Evolutionary conservation across 495 filamentous ascomycete species (phyloP).

Genomic region (Trichoderma virens): DNA sequence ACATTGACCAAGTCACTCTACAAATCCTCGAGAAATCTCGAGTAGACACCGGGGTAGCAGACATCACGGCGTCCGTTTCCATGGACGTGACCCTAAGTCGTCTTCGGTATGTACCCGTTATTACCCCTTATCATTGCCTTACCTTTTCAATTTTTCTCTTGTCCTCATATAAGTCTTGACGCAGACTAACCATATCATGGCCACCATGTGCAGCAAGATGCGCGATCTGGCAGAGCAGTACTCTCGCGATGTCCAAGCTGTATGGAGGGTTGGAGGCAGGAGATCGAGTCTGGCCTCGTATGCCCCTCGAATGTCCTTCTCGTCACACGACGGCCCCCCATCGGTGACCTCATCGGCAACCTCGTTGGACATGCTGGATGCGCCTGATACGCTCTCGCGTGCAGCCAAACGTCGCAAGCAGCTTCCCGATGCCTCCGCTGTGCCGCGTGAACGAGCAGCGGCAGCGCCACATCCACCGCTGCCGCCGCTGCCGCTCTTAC

Average conservation of each 20-base stretch:
- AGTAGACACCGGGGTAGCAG: background rate
- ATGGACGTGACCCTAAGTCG: background rate
- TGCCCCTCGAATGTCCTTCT: background rate
- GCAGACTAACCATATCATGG: background rate
- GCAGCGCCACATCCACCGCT: background rate
- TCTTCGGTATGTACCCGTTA: background rate
- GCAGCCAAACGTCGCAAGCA: background rate
- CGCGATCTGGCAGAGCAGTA: slow-evolving; percentile 54
- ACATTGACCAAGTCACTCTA: background rate
- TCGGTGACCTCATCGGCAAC: background rate
- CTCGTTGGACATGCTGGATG: background rate
- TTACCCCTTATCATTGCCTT: background rate
- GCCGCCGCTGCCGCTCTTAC: background rate
- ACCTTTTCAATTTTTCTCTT: background rate
- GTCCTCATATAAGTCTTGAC: background rate
- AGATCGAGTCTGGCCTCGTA: background rate
- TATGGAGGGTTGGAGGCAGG: background rate
- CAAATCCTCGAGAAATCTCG: background rate
- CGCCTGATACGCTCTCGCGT: background rate
- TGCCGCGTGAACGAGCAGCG: background rate
- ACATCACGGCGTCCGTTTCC: background rate
- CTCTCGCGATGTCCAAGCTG: background rate
- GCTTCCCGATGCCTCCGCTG: background rate
- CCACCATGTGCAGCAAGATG: background rate
- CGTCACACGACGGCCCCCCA: background rate